phyloP scores from a whole-genome alignment of 345 rosid genomes.

The Citrus reticulata region DNA sequence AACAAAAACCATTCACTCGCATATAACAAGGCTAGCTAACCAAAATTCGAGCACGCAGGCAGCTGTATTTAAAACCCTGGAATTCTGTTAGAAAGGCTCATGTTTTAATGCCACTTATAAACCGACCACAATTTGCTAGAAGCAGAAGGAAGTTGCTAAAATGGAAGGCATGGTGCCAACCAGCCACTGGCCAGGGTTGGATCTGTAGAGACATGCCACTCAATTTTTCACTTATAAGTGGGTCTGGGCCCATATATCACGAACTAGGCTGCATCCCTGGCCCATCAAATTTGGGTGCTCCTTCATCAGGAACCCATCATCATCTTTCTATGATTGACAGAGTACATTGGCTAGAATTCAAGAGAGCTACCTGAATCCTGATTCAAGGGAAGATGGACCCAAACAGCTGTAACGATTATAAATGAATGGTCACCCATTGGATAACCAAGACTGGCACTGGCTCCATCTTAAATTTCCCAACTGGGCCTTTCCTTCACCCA shows the following conservation, averaged over 20 bases:
- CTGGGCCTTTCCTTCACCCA: conserved; percentile 10
- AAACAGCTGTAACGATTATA: conserved; percentile 6
- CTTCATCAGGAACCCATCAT: conserved; percentile 12
- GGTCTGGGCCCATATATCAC: background rate
- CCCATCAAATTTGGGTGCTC: background rate
- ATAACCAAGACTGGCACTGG: background rate
- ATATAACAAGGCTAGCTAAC: background rate
- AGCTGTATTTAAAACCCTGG: background rate
- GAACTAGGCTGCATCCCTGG: background rate
- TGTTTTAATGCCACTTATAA: background rate
- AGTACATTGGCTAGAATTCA: background rate
- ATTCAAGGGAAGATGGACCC: conserved; percentile 5
- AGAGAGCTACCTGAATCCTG: background rate
- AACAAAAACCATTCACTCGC: background rate
- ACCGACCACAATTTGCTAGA: background rate
- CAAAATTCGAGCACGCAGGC: background rate
- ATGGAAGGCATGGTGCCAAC: background rate
- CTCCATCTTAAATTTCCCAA: background rate
- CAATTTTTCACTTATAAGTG: background rate
- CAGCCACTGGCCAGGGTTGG: background rate
- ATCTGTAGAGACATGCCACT: background rate
- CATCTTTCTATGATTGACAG: background rate
- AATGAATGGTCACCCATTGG: background rate
- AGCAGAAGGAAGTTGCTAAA: background rate
- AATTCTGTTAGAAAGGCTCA: background rate